These are phyloP conservation scores for Fusarium sp. DNA, from an alignment of 2,329 filamentous ascomycete genomes.

Conservation along the genomic window DNA sequence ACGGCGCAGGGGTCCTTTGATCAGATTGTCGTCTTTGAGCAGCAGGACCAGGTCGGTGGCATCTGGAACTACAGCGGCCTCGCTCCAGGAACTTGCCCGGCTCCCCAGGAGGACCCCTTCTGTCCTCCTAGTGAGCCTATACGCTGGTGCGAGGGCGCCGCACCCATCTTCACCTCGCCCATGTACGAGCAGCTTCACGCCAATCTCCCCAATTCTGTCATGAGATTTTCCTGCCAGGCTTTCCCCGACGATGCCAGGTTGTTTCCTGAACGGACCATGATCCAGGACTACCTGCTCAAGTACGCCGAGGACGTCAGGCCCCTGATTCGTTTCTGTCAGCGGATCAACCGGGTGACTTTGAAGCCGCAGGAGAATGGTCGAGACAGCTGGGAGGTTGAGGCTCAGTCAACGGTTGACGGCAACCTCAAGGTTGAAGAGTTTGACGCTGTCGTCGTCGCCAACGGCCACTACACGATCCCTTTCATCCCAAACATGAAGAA, in stretches of 20 bases:
- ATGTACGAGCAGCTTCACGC: constrained; percentile 87
- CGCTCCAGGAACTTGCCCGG: constrained; percentile 58
- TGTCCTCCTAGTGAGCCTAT: constrained; percentile 73
- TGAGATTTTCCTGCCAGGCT: constrained; percentile 79
- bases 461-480: constrained; percentile 79
- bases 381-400: constrained; percentile 72
- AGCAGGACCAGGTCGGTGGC: constrained; percentile 80
- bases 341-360: constrained; percentile 71
- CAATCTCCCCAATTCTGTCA: constrained; percentile 85
- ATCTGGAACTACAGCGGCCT: constrained; percentile 83
- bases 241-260: constrained; percentile 75
- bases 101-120: constrained; percentile 78
- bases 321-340: constrained; percentile 76
- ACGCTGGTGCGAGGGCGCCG: constrained; percentile 52
- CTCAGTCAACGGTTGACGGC: constrained; percentile 61
- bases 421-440: constrained; percentile 62
- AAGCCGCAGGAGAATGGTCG: constrained; percentile 34
- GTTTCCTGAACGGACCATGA: constrained; percentile 78
- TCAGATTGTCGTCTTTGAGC: constrained; percentile 83
- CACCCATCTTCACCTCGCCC: constrained; percentile 80
- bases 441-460: constrained; percentile 81
- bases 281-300: constrained; percentile 78
- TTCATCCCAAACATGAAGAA: constrained; percentile 73
- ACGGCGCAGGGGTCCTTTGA: constrained; percentile 75
- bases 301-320: constrained; percentile 77